Conservation (phyloP, 495 filamentous ascomycete species). For the Neurospora pannonica region DNA sequence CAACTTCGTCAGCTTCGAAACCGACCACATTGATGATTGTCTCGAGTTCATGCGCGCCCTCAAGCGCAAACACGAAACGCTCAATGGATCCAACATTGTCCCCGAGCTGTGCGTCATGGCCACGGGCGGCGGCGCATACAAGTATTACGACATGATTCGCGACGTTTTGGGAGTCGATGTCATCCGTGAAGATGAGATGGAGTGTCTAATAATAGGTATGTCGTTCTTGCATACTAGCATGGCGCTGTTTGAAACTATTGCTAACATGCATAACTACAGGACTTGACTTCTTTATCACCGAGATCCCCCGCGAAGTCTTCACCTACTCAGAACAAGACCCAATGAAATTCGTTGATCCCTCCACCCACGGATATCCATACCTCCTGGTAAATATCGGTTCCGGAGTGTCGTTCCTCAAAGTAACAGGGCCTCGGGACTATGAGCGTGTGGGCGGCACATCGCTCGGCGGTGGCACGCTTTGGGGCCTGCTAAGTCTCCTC, state of each 20-base stretch:
- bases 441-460: slow-evolving; percentile 90
- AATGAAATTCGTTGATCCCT: slow-evolving; percentile 69
- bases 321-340: slow-evolving; percentile 84
- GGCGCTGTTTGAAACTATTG: background rate
- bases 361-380: slow-evolving; percentile 80
- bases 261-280: slow-evolving; percentile 20
- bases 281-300: slow-evolving; percentile 96
- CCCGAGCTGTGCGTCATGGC: slow-evolving; percentile 80
- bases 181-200: slow-evolving; percentile 93
- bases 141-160: slow-evolving; percentile 85
- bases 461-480: slow-evolving; percentile 89
- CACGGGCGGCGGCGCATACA: slow-evolving; percentile 90
- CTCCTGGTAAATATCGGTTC: slow-evolving; percentile 98
- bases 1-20: slow-evolving; percentile 93
- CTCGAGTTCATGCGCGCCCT: slow-evolving; percentile 79
- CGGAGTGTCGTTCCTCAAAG: slow-evolving; percentile 96
- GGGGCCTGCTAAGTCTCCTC: slow-evolving; percentile 83
- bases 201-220: slow-evolving; percentile 88
- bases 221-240: background rate
- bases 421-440: slow-evolving; percentile 76
- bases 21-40: slow-evolving; percentile 82
- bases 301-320: slow-evolving; percentile 94
- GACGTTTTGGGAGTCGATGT: slow-evolving; percentile 77
- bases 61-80: slow-evolving; percentile 63
- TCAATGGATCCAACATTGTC: slow-evolving; percentile 46